Evolutionary conservation across 768 basidiomycete genomes (phyloP), one percentile per base, ranked within the genome.

Genomic region (Mycena albidolilacea): DNA sequence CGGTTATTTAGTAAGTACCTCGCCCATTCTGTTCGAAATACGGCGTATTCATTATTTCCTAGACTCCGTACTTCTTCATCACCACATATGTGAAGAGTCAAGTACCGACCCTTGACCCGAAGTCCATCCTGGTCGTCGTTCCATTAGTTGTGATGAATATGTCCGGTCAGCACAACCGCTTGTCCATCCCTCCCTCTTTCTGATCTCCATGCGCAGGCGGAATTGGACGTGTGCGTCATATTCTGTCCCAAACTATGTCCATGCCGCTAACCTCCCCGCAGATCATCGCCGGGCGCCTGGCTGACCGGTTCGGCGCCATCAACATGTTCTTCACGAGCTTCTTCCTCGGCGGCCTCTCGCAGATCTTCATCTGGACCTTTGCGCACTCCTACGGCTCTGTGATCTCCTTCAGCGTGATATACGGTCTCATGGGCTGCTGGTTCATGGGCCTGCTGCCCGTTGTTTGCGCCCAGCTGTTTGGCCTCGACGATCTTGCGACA

Each of bases 351-450:
- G 82, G 83, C 7, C 75, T 83, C 23, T 75, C 80, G 12, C 82
- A 85, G 73, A 78, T 85, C 19, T 69, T 84, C 58, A 75, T 85
- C 41, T 86, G 85, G 85, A 81, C 81, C 54, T 80, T 84, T 55
- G 79, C 82, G 70, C 75, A 78, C 44, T 76, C 74, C 19, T 83
- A 82, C 69, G 78, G 79, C 23, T 68, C 77, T 35, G 79, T 84
- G 48, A 78, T 84, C 39, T 78, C 72, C 11, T 81, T 82, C 69
- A 77, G 80, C 17, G 74, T 82, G 15, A n/a, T 82, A 14, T 80
- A 81, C 64, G 84, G 84, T 14, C 77, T 82, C 50, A 78, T 82
- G 64, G 83, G 82, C 52, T 81, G 80, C 19, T 81, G 82, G 74
- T 82, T 82, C 73, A 74, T 83, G 52, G 80, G 81, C 41, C 78